These are phyloP conservation scores for Isabelozyma rhagii DNA, from an alignment of 805 yeast species.

Conservation along the genomic window DNA sequence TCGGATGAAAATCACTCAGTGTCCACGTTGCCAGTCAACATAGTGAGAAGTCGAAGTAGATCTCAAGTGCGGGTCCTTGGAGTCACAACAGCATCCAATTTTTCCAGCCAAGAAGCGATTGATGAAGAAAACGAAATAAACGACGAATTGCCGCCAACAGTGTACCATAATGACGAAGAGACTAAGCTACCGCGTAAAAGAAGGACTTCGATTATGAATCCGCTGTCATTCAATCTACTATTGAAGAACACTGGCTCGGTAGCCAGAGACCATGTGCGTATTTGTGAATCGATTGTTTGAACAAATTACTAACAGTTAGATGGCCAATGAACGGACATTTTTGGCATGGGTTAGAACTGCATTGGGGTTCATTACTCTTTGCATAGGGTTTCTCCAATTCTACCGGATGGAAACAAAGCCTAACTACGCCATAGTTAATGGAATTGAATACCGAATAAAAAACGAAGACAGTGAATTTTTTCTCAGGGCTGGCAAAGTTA, in stretches of 20 bases:
- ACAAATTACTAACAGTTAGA: slow-evolving; percentile 15
- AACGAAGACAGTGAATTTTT: not conserved
- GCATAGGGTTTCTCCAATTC: slow-evolving; percentile 21
- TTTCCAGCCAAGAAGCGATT: not conserved
- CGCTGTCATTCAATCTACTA: slow-evolving; percentile 5
- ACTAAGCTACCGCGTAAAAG: not conserved
- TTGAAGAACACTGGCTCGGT: slow-evolving; percentile 29
- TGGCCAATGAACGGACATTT: slow-evolving; percentile 34
- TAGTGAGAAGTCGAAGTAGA: not conserved
- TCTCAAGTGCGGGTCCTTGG: not conserved
- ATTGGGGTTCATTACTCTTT: slow-evolving; percentile 18
- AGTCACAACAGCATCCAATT: not conserved
- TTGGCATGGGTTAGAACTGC: slow-evolving; percentile 28
- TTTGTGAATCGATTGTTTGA: not conserved
- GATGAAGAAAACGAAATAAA: not conserved
- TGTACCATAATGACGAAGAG: not conserved
- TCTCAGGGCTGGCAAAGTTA: slow-evolving; percentile 12
- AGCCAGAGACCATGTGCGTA: slow-evolving; percentile 38
- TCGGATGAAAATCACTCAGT: not conserved
- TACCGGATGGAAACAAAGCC: slow-evolving; percentile 14
- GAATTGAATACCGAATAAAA: not conserved
- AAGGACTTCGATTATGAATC: not conserved
- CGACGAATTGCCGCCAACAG: not conserved
- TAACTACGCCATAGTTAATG: slow-evolving; percentile 1
- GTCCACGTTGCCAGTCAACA: not conserved